Evolutionary conservation across 2,329 filamentous ascomycete species (phyloP), one percentile per base, ranked within the genome.

Genomic region (Aquanectria penicillioides): DNA sequence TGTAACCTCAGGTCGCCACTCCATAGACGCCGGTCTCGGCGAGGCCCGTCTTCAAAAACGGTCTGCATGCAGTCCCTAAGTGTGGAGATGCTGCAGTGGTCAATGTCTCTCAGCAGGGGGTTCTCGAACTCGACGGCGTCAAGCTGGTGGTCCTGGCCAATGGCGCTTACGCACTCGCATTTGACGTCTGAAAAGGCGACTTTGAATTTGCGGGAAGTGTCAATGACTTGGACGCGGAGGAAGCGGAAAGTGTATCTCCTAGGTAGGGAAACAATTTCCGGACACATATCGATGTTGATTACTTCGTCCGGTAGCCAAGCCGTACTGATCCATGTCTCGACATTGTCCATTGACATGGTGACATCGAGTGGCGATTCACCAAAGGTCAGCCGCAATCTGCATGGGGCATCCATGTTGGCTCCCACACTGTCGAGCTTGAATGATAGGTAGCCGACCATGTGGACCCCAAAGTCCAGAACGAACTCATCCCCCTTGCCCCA

Each of bases 41-140:
- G 61, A 10, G 74, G 75, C 2, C 75, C 74, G 25, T 77, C 75
- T 54, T 77, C 75, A 51, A 76, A 77, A 13, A 77, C 74, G 11
- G 74, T 74, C 53, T 76, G 74, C 75, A 77, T 76, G 54, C 75
- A 77, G 51, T 76, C 70, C n/a, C 74, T 59, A 2, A 77, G 64
- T 6, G 75, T 76, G 25, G 71, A 62, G 36, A 72, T 64, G 47
- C 70, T 71, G 53, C 71, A 67, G 10, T 65, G 62, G 55, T 76
- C 74, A 20, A 75, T 70, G 17, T 59, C 52, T 12, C 49, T 36
- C 3, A 76, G 65, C 18, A 73, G 54, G 2, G 50, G 12, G 40
- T 69, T 62, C 4, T 57, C 26, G 22, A 69, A 66, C 3, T 37
- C 29, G 26, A 59, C 47, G 8, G 47, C 49, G 6, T 66, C 65